Percentiles rank a stretch among this genome's conserved stretches.
Conservation (phyloP, 140 eudicot species). For the Stevia rebaudiana region DNA sequence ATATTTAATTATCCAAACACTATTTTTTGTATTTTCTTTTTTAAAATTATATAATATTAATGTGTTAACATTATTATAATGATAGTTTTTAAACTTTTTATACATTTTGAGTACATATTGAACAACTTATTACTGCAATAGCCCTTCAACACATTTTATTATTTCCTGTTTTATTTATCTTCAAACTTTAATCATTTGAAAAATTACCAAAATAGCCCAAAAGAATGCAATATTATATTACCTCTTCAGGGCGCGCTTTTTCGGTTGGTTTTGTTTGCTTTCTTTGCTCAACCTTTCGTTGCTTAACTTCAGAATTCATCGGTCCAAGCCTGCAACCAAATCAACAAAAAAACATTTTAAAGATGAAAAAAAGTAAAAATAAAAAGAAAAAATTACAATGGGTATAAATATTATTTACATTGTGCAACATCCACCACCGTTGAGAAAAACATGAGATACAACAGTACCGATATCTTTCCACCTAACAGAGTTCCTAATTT, state of each 20-base stretch:
- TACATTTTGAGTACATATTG: neutral
- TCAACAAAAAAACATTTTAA: neutral
- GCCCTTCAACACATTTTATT: neutral
- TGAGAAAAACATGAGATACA: constrained; percentile 57
- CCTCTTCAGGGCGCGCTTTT: constrained; percentile 63
- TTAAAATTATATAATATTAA: neutral
- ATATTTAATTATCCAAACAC: no score
- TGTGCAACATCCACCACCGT: constrained; percentile 60
- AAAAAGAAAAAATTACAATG: neutral
- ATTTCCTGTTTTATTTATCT: neutral
- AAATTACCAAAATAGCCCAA: neutral
- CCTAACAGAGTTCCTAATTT: constrained; percentile 32
- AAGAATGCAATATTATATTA: constrained; percentile 23
- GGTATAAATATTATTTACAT: constrained; percentile 37
- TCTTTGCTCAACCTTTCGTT: constrained; percentile 40
- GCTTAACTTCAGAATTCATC: constrained; percentile 53
- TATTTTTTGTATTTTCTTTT: neutral
- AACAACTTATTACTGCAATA: neutral
- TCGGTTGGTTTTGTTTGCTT: constrained; percentile 32
- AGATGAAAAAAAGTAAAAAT: neutral
- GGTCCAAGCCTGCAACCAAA: constrained; percentile 64
- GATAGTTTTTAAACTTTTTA: neutral
- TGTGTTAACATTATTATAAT: neutral
- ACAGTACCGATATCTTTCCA: constrained; percentile 65
- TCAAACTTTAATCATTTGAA: neutral